Percentiles rank a stretch among this genome's conserved stretches.
phyloP scores from a whole-genome alignment of 2,329 filamentous ascomycete species.

The Waltergamsia citrina region DNA sequence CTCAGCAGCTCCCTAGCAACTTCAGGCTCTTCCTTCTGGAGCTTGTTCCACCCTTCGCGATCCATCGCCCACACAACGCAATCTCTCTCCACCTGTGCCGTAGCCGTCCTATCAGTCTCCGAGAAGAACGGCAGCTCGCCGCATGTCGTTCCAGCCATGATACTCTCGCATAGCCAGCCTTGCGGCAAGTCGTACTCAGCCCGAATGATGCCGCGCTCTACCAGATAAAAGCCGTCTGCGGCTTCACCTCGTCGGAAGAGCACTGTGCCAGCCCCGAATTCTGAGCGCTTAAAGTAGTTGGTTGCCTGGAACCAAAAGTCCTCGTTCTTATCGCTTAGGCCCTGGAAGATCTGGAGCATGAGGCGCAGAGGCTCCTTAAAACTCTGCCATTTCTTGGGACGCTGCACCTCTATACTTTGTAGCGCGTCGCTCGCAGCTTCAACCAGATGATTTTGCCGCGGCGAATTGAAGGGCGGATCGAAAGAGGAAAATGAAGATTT shows the following conservation, averaged over 20 bases:
- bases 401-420: slow-evolving; percentile 50
- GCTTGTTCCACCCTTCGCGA: slow-evolving; percentile 55
- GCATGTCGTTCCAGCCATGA: slow-evolving; percentile 88
- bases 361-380: slow-evolving; percentile 87
- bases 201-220: slow-evolving; percentile 81
- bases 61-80: slow-evolving; percentile 78
- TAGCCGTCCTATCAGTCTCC: slow-evolving; percentile 79
- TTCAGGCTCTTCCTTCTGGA: slow-evolving; percentile 65
- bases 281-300: slow-evolving; percentile 63
- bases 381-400: slow-evolving; percentile 64
- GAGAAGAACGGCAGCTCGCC: slow-evolving; percentile 96
- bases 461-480: slow-evolving; percentile 57
- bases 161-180: slow-evolving; percentile 80
- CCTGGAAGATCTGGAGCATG: slow-evolving; percentile 91
- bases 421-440: slow-evolving; percentile 71
- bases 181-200: slow-evolving; percentile 89
- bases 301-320: slow-evolving; percentile 88
- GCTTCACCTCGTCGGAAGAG: slow-evolving; percentile 71
- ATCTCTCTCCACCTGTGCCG: slow-evolving; percentile 72
- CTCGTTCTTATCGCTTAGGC: slow-evolving; percentile 75
- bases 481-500: slow-evolving; percentile 22
- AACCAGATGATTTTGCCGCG: slow-evolving; percentile 67
- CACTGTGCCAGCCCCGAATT: slow-evolving; percentile 59
- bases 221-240: slow-evolving; percentile 78
- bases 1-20: slow-evolving; percentile 77